Conservation (phyloP, 2,329 filamentous ascomycete species). For the Bertia moriformis region DNA sequence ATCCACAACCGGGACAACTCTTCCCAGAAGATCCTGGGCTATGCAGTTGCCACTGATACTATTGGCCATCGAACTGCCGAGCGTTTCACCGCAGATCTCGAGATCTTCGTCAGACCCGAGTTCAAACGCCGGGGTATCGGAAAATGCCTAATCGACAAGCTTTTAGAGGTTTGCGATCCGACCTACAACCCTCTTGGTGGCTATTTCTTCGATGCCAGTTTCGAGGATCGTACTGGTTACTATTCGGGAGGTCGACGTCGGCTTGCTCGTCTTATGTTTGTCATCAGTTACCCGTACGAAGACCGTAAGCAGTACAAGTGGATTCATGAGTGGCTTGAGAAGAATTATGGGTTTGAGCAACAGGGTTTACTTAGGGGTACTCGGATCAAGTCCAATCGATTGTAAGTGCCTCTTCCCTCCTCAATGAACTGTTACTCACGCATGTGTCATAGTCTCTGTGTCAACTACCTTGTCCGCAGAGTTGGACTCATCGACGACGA, state of each 20-base stretch:
- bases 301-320: not conserved
- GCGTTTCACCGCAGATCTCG: not conserved
- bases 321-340: not conserved
- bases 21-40: not conserved
- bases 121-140: not conserved
- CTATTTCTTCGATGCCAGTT: not conserved
- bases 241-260: not conserved
- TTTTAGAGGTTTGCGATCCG: not conserved
- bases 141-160: not conserved
- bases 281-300: not conserved
- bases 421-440: not conserved
- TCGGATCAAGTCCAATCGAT: not conserved
- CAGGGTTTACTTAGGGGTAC: not conserved
- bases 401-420: not conserved
- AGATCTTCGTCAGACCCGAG: not conserved
- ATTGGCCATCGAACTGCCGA: not conserved
- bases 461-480: conserved; percentile 1
- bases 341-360: not conserved
- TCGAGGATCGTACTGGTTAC: not conserved
- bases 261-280: not conserved
- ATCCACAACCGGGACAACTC: not conserved
- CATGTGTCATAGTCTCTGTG: not conserved
- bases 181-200: not conserved
- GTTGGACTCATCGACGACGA: not conserved
- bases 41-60: not conserved